A percentile compares a stretch with the other conserved stretches of the same genome.
phyloP scores from a whole-genome alignment of 495 filamentous ascomycete genomes.

The Thermothielavioides terrestris region DNA sequence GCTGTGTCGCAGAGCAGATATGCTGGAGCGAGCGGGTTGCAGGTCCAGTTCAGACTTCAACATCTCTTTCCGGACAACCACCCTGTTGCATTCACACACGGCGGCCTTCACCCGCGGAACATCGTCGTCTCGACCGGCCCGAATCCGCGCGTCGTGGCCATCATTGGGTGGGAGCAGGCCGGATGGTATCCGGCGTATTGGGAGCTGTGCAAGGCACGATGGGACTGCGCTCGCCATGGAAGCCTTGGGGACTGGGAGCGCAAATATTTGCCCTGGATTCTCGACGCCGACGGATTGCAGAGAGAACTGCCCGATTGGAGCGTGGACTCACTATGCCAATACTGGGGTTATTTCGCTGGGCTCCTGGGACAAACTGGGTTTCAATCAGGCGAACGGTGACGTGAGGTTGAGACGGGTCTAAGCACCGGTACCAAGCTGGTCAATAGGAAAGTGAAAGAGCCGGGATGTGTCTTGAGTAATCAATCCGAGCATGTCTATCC shows the following conservation, averaged over 20 bases:
- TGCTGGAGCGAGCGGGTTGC: background rate
- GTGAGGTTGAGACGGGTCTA: no score
- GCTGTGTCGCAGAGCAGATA: conserved; percentile 7
- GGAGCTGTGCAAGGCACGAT: conserved; percentile 38
- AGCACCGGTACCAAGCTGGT: no score
- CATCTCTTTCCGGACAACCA: conserved; percentile 18
- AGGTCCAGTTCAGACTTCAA: conserved; percentile 9
- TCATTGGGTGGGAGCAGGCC: conserved; percentile 43
- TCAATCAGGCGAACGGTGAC: no score
- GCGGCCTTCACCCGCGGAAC: conserved; percentile 39
- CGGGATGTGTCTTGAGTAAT: no score
- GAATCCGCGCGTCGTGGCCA: conserved; percentile 27
- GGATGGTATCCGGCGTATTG: conserved; percentile 43
- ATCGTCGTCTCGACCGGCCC: conserved; percentile 30
- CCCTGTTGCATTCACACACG: conserved; percentile 41
- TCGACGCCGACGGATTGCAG: conserved; percentile 4
- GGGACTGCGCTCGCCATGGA: conserved; percentile 1
- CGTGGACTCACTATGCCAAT: conserved; percentile 6
- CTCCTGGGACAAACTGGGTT: no score
- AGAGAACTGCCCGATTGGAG: conserved; percentile 2
- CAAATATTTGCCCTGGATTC: conserved; percentile 9
- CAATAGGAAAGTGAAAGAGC: no score
- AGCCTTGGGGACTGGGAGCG: conserved; percentile 5
- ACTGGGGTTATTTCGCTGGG: conserved; percentile 15
- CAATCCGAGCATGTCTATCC: no score